These are phyloP conservation scores for Thuidium tamariscinum DNA, from an alignment of 225 moss, liverwort and hornwort species.

Conservation along the genomic window DNA sequence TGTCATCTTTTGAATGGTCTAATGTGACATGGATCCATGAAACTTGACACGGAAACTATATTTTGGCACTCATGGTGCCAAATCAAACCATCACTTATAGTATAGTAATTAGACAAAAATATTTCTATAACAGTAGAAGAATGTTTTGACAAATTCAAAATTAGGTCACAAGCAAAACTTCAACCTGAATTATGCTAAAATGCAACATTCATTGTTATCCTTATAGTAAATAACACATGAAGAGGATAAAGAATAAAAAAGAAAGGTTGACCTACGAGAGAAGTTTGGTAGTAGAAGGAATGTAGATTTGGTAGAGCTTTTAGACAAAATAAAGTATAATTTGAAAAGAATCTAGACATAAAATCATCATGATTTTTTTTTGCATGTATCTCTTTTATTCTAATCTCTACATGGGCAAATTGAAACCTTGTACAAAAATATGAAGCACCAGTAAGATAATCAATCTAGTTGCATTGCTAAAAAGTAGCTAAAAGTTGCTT, in stretches of 20 bases:
- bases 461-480: not conserved
- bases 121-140: not conserved
- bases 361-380: not conserved
- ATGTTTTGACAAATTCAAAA: not conserved
- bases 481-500: not conserved
- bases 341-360: not conserved
- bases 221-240: not conserved
- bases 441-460: not conserved
- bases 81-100: no score
- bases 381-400: not conserved
- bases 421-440: not conserved
- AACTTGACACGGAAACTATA: no score
- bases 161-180: not conserved
- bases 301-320: fast-evolving
- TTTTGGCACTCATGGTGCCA: no score
- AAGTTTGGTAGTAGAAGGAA: not conserved
- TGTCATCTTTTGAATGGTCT: no score
- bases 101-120: not conserved
- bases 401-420: not conserved
- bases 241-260: not conserved
- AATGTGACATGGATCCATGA: no score
- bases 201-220: not conserved
- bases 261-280: not conserved
- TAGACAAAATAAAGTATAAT: not conserved
- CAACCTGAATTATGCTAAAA: not conserved